Conservation (phyloP, 257 asterid species). For the Leonotis leonurus region DNA sequence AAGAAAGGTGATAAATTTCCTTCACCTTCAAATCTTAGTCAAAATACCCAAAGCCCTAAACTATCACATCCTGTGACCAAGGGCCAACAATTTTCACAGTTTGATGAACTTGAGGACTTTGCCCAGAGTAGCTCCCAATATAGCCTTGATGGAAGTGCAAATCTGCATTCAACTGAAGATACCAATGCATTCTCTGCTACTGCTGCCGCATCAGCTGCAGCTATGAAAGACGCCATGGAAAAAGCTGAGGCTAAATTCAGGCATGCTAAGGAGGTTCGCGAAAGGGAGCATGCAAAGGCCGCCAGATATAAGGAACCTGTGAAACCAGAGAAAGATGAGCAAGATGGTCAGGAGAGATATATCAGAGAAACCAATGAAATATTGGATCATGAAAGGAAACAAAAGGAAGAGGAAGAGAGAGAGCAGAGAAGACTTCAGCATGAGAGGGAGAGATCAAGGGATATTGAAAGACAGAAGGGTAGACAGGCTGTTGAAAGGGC, state of each 20-base stretch:
- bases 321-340: constrained; percentile 54
- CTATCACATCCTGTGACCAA: constrained; percentile 30
- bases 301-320: constrained; percentile 61
- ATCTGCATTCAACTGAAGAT: constrained; percentile 45
- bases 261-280: constrained; percentile 96
- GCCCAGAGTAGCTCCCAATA: constrained; percentile 47
- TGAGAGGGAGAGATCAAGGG: constrained; percentile 58
- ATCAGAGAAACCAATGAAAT: constrained; percentile 56
- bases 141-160: constrained; percentile 39
- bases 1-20: constrained; percentile 51
- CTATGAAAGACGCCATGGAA: constrained; percentile 99
- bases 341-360: constrained; percentile 55
- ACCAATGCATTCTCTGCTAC: constrained; percentile 64
- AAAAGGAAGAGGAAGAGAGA: constrained; percentile 76
- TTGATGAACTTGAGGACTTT: constrained; percentile 87
- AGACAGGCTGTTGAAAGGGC: constrained; percentile 97
- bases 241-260: constrained; percentile 95
- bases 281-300: constrained; percentile 78
- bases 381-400: constrained; percentile 63
- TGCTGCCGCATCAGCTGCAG: constrained; percentile 92
- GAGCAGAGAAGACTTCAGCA: constrained; percentile 73
- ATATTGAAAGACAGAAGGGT: constrained; percentile 66
- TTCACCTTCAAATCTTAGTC: constrained; percentile 41
- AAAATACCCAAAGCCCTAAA: constrained; percentile 52
- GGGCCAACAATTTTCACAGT: constrained; percentile 39